A percentile compares a stretch with the other conserved stretches of the same genome.
phyloP scores from a whole-genome alignment of 139 green algal genomes.

The Chlorella sorokiniana region DNA sequence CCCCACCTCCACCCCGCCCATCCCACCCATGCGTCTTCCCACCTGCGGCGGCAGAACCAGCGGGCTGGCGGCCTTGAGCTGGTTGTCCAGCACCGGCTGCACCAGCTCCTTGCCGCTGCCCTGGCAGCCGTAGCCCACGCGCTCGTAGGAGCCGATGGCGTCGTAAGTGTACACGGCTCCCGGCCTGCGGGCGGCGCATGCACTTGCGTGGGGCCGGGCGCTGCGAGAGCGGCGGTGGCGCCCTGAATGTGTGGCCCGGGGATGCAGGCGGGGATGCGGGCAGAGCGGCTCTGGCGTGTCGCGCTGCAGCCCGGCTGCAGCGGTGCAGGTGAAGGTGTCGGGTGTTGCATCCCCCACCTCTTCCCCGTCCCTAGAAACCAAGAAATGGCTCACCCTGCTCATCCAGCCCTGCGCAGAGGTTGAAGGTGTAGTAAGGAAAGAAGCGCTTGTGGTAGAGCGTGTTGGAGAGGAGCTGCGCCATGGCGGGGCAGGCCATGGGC shows the following conservation, averaged over 20 bases:
- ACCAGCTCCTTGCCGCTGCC: constrained; percentile 95
- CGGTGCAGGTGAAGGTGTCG: no score
- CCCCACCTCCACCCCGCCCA: no score
- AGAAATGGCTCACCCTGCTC: constrained; percentile 67
- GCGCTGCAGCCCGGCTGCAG: no score
- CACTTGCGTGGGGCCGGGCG: no score
- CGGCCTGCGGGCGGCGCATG: no score
- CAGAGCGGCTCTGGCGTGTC: no score
- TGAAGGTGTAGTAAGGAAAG: constrained; percentile 99
- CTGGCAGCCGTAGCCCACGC: constrained; percentile 83
- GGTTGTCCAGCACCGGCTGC: constrained; percentile 98
- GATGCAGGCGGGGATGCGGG: no score
- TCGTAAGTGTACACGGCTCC: constrained; percentile 99
- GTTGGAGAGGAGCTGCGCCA: constrained; percentile 96
- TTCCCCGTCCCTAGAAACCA: neutral
- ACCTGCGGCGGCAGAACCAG: constrained; percentile 84
- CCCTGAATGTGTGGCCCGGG: no score
- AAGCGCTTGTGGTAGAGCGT: constrained; percentile 98
- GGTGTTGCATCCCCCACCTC: neutral
- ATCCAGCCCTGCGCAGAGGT: constrained; percentile 94
- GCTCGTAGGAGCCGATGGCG: constrained; percentile 94
- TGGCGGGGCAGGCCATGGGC: constrained; percentile 85
- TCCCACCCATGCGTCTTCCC: neutral
- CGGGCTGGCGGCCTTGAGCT: constrained; percentile 91
- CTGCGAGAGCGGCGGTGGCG: no score